These are phyloP conservation scores for Rhypophila decipiens DNA, from an alignment of 495 filamentous ascomycete genomes.

Conservation along the genomic window DNA sequence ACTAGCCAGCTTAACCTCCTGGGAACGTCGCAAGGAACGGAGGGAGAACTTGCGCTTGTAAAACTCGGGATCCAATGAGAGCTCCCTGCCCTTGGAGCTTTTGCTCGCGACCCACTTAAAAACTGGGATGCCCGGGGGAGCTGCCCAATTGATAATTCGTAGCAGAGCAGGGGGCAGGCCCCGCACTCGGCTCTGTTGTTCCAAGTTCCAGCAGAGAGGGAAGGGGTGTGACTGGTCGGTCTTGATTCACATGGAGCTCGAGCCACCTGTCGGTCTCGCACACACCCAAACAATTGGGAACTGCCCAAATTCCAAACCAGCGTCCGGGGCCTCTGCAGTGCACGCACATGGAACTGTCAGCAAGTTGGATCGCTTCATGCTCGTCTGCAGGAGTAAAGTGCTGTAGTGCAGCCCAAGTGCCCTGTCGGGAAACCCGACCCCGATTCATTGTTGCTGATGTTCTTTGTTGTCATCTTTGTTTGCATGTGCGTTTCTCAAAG, in stretches of 20 bases:
- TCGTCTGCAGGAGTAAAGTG: no score
- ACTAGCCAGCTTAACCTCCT: no score
- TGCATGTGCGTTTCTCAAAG: no score
- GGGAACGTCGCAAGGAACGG: not conserved
- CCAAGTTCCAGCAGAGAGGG: conserved; percentile 16
- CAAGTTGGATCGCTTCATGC: no score
- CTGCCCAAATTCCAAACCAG: conserved; percentile 13
- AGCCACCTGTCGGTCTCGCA: conserved; percentile 11
- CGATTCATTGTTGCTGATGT: no score
- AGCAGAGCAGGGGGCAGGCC: conserved; percentile 10
- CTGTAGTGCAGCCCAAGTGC: no score
- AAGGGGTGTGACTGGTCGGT: conserved; percentile 15
- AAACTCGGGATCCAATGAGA: no score
- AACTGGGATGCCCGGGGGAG: conserved; percentile 23
- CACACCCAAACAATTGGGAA: conserved; percentile 10
- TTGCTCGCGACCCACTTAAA: not conserved
- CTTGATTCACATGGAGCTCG: conserved; percentile 7
- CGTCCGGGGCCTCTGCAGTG: no score
- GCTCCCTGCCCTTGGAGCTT: no score
- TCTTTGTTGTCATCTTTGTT: no score
- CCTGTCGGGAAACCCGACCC: no score
- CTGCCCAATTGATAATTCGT: conserved; percentile 23
- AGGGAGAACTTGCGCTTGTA: not conserved
- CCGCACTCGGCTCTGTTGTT: conserved; percentile 8
- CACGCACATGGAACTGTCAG: no score